These are phyloP conservation scores for Penicillium capsulatum DNA, from an alignment of 2,329 filamentous ascomycete genomes.

Conservation along the genomic window DNA sequence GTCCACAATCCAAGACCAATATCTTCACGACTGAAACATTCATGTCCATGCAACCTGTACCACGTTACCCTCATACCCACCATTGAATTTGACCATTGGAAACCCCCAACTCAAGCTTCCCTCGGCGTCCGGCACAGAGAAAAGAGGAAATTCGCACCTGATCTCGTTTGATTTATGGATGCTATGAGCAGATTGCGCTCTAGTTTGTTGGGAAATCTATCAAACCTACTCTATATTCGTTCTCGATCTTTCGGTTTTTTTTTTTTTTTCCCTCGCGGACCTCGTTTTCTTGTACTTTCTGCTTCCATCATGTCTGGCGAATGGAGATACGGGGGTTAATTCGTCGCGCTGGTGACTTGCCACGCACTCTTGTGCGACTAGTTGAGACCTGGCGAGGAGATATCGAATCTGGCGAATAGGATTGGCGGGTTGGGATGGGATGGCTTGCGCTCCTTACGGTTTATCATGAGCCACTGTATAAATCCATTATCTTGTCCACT, in stretches of 20 bases:
- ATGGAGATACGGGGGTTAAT: constrained; percentile 6
- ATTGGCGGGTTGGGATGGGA: constrained; percentile 6
- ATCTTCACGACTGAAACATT: constrained; percentile 19
- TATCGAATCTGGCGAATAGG: background rate
- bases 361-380: background rate
- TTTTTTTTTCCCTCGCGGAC: background rate
- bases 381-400: background rate
- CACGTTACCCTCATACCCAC: constrained; percentile 16
- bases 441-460: constrained; percentile 10
- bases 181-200: too few species aligned
- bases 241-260: background rate
- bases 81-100: constrained; percentile 19
- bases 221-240: too few species aligned
- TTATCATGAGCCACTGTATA: constrained; percentile 13
- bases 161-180: too few species aligned
- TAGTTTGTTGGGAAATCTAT: too few species aligned
- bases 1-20: background rate
- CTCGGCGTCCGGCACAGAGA: constrained; percentile 15
- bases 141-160: constrained; percentile 6
- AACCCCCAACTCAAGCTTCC: too few species aligned
- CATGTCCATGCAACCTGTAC: constrained; percentile 15
- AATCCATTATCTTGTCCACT: background rate
- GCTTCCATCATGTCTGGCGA: constrained; percentile 6
- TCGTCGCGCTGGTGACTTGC: background rate
- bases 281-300: background rate